Conservation (phyloP, 2,329 filamentous ascomycete species). For the Plenodomus tracheiphilus region DNA sequence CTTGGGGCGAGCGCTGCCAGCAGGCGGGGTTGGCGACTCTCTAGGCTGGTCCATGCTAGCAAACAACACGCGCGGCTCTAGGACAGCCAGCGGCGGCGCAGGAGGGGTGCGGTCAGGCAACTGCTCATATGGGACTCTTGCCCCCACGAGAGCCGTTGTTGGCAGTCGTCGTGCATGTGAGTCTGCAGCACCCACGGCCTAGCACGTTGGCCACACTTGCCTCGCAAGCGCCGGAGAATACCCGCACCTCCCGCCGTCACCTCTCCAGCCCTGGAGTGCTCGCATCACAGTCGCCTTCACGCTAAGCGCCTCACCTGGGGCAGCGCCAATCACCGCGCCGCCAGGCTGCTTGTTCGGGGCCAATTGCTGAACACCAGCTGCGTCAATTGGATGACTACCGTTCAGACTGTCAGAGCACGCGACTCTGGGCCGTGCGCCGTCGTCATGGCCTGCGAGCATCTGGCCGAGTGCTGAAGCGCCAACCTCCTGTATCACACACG, state of each 20-base stretch:
- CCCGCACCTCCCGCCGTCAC: constrained; percentile 1
- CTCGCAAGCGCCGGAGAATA: constrained; percentile 6
- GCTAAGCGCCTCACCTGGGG: not conserved
- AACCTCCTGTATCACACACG: too few species aligned
- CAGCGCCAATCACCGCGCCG: not conserved
- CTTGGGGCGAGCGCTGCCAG: constrained; percentile 28
- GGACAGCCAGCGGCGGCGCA: constrained; percentile 16
- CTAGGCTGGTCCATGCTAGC: constrained; percentile 36
- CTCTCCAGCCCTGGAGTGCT: too few species aligned
- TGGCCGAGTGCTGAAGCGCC: not conserved
- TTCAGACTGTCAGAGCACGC: too few species aligned
- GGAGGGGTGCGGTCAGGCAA: constrained; percentile 9
- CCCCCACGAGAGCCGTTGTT: constrained; percentile 17
- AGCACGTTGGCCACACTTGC: constrained; percentile 5
- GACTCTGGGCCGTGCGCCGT: not conserved
- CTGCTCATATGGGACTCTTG: constrained; percentile 24
- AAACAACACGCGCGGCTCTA: not conserved
- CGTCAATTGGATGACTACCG: not conserved
- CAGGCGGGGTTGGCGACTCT: constrained; percentile 39
- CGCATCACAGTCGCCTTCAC: constrained; percentile 1
- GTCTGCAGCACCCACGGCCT: constrained; percentile 5
- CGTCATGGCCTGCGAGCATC: not conserved
- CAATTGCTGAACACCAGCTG: not conserved
- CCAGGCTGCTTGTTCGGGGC: not conserved
- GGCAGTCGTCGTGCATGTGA: constrained; percentile 21